A percentile compares a stretch with the other conserved stretches of the same genome.
Conservation (phyloP, 177 flowering plant genomes). For the Vitis hybrid region DNA sequence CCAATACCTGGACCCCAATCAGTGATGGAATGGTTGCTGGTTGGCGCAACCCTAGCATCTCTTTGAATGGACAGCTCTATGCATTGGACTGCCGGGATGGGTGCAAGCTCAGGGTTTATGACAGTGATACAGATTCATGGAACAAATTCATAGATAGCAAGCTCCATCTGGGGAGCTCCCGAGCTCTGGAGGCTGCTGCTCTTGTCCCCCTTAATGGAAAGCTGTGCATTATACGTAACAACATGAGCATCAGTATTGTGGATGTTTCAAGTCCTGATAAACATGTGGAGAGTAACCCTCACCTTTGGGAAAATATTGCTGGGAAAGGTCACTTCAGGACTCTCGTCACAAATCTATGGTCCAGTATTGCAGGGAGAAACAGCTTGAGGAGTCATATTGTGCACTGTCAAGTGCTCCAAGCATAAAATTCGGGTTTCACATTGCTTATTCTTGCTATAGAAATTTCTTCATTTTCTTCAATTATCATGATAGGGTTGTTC, state of each 20-base stretch:
- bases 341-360: slow-evolving; percentile 76
- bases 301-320: slow-evolving; percentile 89
- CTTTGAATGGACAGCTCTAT: slow-evolving; percentile 76
- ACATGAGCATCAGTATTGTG: slow-evolving; percentile 93
- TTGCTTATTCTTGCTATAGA: slow-evolving; percentile 10
- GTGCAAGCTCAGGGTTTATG: slow-evolving; percentile 86
- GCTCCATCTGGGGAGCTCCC: slow-evolving; percentile 80
- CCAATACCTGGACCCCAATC: slow-evolving; percentile 64
- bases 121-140: slow-evolving; percentile 79
- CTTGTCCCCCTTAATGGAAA: slow-evolving; percentile 87
- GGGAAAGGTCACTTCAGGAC: slow-evolving; percentile 75
- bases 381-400: slow-evolving; percentile 86
- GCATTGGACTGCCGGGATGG: slow-evolving; percentile 91
- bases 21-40: slow-evolving; percentile 84
- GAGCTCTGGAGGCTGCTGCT: slow-evolving; percentile 91
- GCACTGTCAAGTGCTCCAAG: slow-evolving; percentile 97
- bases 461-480: slow-evolving; percentile 5
- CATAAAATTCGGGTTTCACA: slow-evolving; percentile 28
- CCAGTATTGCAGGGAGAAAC: slow-evolving; percentile 80
- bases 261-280: slow-evolving; percentile 73
- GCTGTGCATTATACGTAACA: slow-evolving; percentile 92
- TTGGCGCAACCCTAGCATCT: slow-evolving; percentile 93
- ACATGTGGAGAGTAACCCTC: slow-evolving; percentile 60
- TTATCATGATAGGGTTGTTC: slow-evolving; percentile 2
- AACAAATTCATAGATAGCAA: slow-evolving; percentile 82